Conservation (phyloP, 2,329 filamentous ascomycete species). For the Hysterium pulicare region DNA sequence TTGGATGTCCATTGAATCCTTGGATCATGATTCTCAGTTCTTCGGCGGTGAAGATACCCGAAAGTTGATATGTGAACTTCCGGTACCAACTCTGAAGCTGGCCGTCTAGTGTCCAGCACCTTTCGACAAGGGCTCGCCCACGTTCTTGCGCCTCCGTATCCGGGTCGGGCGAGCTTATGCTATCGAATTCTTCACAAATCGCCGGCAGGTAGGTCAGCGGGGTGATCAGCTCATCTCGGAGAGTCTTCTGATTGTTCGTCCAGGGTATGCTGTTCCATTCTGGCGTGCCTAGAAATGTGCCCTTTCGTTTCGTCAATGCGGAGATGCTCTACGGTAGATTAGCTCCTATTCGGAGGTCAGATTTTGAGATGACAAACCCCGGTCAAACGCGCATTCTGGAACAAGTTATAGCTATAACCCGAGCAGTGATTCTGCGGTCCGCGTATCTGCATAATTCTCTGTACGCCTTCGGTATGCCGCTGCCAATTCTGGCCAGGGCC, state of each 20-base stretch:
- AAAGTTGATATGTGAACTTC: not conserved
- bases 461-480: not conserved
- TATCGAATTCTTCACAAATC: slow-evolving; percentile 28
- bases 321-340: slow-evolving; percentile 14
- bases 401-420: not conserved
- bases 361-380: not conserved
- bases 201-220: slow-evolving; percentile 30
- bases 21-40: not conserved
- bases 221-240: slow-evolving; percentile 34
- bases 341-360: slow-evolving; percentile 1
- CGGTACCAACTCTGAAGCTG: slow-evolving; percentile 1
- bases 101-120: not conserved
- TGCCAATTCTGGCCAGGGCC: not conserved
- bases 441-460: not conserved
- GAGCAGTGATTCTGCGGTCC: slow-evolving; percentile 1
- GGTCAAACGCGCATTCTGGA: not conserved
- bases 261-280: slow-evolving; percentile 38
- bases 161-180: not conserved
- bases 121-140: not conserved
- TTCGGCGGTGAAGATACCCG: not conserved
- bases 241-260: slow-evolving; percentile 26
- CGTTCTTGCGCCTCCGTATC: not conserved
- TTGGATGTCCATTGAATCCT: not conserved
- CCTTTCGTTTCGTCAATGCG: slow-evolving; percentile 34
- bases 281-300: slow-evolving; percentile 25